phyloP scores from a whole-genome alignment of 2,329 filamentous ascomycete genomes.

The Emmonsiellopsis sp. region DNA sequence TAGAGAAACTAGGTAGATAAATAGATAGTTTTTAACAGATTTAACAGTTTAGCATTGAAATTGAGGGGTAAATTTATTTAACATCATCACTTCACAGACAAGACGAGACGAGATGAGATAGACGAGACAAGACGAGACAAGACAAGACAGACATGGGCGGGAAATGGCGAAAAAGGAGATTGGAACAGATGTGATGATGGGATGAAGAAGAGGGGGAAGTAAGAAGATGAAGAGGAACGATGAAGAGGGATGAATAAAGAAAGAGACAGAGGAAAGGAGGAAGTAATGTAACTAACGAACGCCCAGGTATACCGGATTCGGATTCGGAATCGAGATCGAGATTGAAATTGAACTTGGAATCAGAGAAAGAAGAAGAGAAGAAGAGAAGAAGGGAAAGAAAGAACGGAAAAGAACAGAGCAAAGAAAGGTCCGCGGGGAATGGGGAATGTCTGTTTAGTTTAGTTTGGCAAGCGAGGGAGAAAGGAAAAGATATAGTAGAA shows the following conservation, averaged over 20 bases:
- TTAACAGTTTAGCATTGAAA: too few relatives aligned
- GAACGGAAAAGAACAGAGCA: conserved; percentile 6
- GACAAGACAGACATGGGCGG: not conserved
- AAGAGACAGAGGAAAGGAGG: conserved; percentile 10
- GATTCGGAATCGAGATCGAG: too few relatives aligned
- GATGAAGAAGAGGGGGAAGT: not conserved
- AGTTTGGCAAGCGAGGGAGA: not conserved
- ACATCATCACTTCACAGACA: too few relatives aligned
- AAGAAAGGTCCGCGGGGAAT: not conserved
- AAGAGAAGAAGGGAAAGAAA: conserved; percentile 7
- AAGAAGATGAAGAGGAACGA: not conserved
- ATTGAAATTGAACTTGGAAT: not conserved
- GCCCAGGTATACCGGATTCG: not conserved
- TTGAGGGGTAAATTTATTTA: too few relatives aligned
- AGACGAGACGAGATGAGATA: not conserved
- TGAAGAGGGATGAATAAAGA: not conserved
- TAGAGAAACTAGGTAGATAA: too few relatives aligned
- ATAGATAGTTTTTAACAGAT: too few relatives aligned
- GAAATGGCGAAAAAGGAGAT: not conserved
- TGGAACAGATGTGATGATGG: not conserved
- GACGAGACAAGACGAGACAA: not conserved
- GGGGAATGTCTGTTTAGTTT: not conserved
- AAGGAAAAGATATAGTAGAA: conserved; percentile 13
- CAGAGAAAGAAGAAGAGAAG: not conserved
- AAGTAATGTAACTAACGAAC: conserved; percentile 8